Conservation (phyloP, 2,329 filamentous ascomycete species). For the Xylariaceae sp. region DNA sequence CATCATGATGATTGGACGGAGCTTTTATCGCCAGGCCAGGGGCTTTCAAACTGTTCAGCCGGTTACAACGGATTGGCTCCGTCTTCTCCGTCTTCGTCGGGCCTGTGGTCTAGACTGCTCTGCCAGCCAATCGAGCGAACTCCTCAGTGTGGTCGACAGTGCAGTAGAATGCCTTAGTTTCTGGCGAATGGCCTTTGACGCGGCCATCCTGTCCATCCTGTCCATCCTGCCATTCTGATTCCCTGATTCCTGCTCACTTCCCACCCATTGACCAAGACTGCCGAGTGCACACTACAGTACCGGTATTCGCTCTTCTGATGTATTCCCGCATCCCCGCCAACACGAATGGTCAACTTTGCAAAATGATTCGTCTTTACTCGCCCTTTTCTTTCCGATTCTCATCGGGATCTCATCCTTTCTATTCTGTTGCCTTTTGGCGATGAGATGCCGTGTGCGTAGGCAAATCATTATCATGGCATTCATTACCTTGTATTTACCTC, state of each 20-base stretch:
- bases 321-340: too few species aligned
- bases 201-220: neutral
- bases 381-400: neutral
- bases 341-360: too few species aligned
- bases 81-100: slow-evolving; percentile 5
- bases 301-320: too few species aligned
- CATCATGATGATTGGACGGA: slow-evolving; percentile 11
- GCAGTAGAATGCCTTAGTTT: neutral
- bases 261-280: too few species aligned
- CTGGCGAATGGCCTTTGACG: neutral
- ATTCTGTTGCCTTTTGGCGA: too few species aligned
- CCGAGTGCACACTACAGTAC: too few species aligned
- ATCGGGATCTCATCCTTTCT: neutral
- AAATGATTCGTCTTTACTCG: neutral
- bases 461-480: neutral
- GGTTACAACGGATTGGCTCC: slow-evolving; percentile 18
- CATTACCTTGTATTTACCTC: slow-evolving; percentile 1
- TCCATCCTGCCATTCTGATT: neutral
- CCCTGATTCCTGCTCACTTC: neutral
- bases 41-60: slow-evolving; percentile 21
- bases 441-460: neutral
- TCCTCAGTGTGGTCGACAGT: slow-evolving; percentile 5
- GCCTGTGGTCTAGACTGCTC: slow-evolving; percentile 16
- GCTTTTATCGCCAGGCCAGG: slow-evolving; percentile 4
- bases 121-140: slow-evolving; percentile 11